Evolutionary conservation across 306 rosid genomes (phyloP), one percentile per base, ranked within the genome.

Genomic region (Sechiopsis laciniata): DNA sequence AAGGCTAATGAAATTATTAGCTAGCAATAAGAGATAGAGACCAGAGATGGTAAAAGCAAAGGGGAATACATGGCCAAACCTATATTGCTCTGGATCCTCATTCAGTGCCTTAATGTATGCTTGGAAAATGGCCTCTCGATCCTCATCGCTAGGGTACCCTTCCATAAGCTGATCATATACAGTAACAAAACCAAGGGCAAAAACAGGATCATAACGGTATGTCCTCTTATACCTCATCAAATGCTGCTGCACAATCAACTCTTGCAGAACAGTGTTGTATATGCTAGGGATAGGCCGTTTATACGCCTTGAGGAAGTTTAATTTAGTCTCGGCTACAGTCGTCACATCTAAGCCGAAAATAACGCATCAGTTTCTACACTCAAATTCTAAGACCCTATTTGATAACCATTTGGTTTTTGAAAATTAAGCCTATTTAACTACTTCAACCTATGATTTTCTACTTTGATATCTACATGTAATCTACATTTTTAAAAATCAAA

Each of bases 191-290:
- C 97, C 96, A 76, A 95, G 97, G 17, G 96, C 96, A 62, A 95
- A 91, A 74, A 91, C 85, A 50, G 97, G 96, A 17, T 95, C 99
- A 75, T 91, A 95, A 16, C 89, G 73, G 75, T 86, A 89, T 16
- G 96, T 83, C 79, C 72, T 88, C 91, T 95, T 95, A 85, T 95
- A 95, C 83, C 87, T 86, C 88, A 85, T 85, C 86, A 95, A 84
- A 83, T 91, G 99, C 72, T 95, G 99, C 86, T 89, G 97, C 42
- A 95, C 99, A 81, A 95, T 90, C 79, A 91, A 87, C 86, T 95
- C 99, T 81, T 88, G 97, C 78, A 91, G 78, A 82, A 95, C 96
- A 57, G 79, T 64, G 81, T 95, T 95, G 84, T 91, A 95, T 80
- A 95, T 84, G 79, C 95, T 87, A 10, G 99, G 99, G 64, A 95